phyloP scores from a whole-genome alignment of 352 stramenopile genomes.

The Globisporangium lucens region DNA sequence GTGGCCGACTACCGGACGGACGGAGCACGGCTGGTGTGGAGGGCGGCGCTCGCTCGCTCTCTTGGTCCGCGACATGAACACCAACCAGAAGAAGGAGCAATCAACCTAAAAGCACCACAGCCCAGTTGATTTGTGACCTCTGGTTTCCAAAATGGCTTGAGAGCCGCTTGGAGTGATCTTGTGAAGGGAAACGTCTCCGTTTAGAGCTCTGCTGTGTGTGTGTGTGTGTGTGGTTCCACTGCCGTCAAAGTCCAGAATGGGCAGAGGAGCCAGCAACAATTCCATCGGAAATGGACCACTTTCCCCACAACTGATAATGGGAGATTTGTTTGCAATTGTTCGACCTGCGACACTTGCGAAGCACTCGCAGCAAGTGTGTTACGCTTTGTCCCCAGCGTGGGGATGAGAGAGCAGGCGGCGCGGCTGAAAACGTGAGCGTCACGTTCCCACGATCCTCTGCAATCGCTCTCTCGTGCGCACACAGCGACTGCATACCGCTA shows the following conservation, averaged over 20 bases:
- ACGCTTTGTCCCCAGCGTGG: background rate
- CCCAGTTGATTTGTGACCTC: background rate
- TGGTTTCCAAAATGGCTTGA: background rate
- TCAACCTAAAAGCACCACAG: background rate
- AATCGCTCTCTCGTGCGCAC: background rate
- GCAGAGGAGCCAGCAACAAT: background rate
- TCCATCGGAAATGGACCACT: background rate
- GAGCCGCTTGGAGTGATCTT: background rate
- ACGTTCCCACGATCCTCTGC: background rate
- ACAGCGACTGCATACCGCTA: background rate
- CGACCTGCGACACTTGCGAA: background rate
- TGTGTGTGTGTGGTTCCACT: background rate
- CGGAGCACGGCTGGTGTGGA: background rate
- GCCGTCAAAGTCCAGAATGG: background rate
- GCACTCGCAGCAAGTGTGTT: background rate
- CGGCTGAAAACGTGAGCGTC: background rate
- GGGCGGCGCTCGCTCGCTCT: background rate
- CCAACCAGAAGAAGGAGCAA: background rate
- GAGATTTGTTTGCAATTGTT: background rate
- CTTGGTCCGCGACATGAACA: background rate
- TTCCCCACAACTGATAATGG: background rate
- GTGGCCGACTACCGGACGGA: too few species aligned
- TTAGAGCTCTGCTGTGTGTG: background rate
- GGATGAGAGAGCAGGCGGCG: background rate
- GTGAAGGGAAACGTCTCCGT: background rate